These are phyloP conservation scores for Taiwanofungus camphoratus DNA, from an alignment of 1,284 basidiomycete species.

Conservation along the genomic window DNA sequence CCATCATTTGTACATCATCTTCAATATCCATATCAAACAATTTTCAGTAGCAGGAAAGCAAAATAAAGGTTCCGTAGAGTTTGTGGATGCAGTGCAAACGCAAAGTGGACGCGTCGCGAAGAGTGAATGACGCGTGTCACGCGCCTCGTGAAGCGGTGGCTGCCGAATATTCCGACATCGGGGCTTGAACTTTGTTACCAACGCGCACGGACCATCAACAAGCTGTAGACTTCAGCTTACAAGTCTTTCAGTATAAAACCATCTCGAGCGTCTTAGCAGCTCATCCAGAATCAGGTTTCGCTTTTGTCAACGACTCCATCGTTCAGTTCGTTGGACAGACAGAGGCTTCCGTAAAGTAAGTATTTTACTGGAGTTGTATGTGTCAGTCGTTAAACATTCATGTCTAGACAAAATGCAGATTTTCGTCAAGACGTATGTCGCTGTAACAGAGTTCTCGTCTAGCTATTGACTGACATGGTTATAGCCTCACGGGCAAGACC, in stretches of 20 bases:
- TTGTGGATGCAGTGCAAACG: conserved; percentile 2
- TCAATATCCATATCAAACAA: conserved; percentile 46
- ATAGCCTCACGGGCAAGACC: conserved; percentile 96
- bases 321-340: conserved; percentile 81
- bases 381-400: conserved; percentile 1
- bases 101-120: conserved; percentile 12
- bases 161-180: conserved; percentile 8
- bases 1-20: conserved; percentile 48
- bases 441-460: not conserved
- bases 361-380: not conserved
- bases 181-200: conserved; percentile 23
- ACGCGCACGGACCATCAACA: conserved; percentile 43
- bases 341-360: conserved; percentile 47
- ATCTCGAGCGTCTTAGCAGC: conserved; percentile 6
- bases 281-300: conserved; percentile 37
- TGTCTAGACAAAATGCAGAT: conserved; percentile 69
- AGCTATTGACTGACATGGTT: conserved; percentile 3
- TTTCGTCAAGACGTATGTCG: conserved; percentile 80
- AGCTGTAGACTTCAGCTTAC: conserved; percentile 15
- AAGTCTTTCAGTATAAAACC: conserved; percentile 18
- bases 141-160: conserved; percentile 20
- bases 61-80: not conserved
- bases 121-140: conserved; percentile 9
- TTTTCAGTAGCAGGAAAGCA: not conserved
- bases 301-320: conserved; percentile 87